A percentile compares a stretch with the other conserved stretches of the same genome.
phyloP scores from a whole-genome alignment of 2,329 filamentous ascomycete species.

The Zymoseptoria ardabiliae region DNA sequence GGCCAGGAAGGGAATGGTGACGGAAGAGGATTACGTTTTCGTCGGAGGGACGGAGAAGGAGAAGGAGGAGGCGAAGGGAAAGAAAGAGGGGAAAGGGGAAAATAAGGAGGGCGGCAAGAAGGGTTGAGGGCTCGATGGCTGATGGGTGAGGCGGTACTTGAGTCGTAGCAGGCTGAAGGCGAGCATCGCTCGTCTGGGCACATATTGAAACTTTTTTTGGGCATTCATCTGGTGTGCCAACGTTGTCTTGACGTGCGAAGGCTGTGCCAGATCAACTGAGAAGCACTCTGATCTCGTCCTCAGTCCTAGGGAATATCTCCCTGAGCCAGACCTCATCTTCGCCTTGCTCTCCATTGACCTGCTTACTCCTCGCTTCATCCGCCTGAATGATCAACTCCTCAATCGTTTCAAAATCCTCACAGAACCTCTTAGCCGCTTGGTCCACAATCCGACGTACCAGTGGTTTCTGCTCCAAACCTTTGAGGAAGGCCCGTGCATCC shows the following conservation, averaged over 20 bases:
- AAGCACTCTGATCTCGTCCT: constrained; percentile 56
- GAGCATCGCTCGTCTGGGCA: background rate
- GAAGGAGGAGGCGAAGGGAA: background rate
- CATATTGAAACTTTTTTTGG: background rate
- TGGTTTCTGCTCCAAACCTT: constrained; percentile 62
- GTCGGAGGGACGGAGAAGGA: background rate
- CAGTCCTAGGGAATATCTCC: constrained; percentile 56
- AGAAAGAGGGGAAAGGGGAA: background rate
- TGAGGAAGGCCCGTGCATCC: constrained; percentile 79
- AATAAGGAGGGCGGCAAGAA: background rate
- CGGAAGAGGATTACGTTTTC: background rate
- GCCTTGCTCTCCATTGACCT: background rate
- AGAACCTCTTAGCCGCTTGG: constrained; percentile 75
- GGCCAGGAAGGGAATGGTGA: background rate
- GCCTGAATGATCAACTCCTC: constrained; percentile 54
- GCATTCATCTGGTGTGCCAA: background rate
- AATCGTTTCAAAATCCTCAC: constrained; percentile 69
- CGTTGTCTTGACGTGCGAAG: background rate
- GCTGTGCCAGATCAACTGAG: constrained; percentile 41
- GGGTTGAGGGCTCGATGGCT: background rate
- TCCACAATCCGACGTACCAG: constrained; percentile 72
- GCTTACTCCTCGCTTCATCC: constrained; percentile 41
- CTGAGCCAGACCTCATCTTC: constrained; percentile 36
- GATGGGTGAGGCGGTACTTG: background rate
- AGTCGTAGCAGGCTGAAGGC: background rate